Base-by-base conservation (phyloP, 805 yeast species). In the Sungouiozyma ichnusensis region DNA sequence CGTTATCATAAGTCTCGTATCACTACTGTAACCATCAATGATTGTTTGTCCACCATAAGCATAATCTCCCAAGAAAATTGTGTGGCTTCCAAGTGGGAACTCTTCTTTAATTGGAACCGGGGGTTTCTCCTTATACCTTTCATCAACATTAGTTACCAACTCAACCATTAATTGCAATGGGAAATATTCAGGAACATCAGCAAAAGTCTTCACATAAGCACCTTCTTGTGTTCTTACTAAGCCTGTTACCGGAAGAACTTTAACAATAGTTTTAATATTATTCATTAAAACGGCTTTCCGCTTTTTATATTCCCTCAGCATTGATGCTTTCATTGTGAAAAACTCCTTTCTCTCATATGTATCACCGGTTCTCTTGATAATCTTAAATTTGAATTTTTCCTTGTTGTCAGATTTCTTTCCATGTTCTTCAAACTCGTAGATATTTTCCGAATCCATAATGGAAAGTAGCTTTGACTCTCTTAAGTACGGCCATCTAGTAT, bases 401-500 rank as follows among this genome's bases (percentile, higher is more conserved):
- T 68, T 43, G 32, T 45, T 46, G 8, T 44, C 48, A 2, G 36
- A 14, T 3, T 39, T 32, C 17, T 51, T 43, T 11, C 18, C 35
- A 17, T 11, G 14, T 20, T 44, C 41, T 38, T 42, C 43, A 9
- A 50, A 54, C 20, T 58, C 58, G 52, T 74, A 83, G 36, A 66
- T 68, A 51, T 60, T 63, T 15, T 67, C 60, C 13, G 70, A 73
- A 57, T 83, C 88, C 31, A 70, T 58, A 3, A 90, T 74, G 17
- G 72, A 70, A 11, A 77, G 67, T 34, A 90, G 77, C 54, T 74
- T 77, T 8, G 87, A 81, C 63, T 90, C 97, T 51, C 79, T 73
- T 49, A 92, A 67, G 55, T 77, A 85, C n/a, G 99, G 99, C 90
- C 95, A 92, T 51, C 80, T 76, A 11, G 84, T 75, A 57, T 79